Conservation (phyloP, 345 rosid genomes). For the Salix brachista region DNA sequence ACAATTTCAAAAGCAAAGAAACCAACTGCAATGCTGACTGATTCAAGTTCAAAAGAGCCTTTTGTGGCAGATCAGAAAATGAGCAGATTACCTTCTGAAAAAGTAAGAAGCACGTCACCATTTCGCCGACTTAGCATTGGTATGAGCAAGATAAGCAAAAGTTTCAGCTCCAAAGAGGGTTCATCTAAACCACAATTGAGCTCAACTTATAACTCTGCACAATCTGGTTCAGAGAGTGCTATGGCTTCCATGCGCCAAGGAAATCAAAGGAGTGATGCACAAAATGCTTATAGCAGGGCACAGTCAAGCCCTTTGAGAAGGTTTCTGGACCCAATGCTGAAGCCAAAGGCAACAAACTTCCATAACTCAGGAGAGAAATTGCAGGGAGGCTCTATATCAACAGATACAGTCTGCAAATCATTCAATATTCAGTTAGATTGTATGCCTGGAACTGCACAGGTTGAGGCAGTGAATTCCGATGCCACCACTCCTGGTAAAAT, state of each 20-base stretch:
- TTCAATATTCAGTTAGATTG: not conserved
- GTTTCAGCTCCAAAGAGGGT: conserved; percentile 42
- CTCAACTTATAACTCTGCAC: conserved; percentile 33
- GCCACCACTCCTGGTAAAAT: conserved; percentile 29
- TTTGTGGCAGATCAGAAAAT: conserved; percentile 29
- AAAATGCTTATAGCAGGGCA: conserved; percentile 42
- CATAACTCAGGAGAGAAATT: conserved; percentile 40
- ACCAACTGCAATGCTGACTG: conserved; percentile 3
- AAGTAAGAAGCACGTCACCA: conserved; percentile 67
- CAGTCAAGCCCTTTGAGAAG: conserved; percentile 84
- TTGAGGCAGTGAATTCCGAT: conserved; percentile 41
- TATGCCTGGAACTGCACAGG: conserved; percentile 16
- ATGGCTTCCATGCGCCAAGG: conserved; percentile 37
- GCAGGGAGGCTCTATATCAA: conserved; percentile 29
- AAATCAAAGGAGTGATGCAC: conserved; percentile 23
- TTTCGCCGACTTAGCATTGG: conserved; percentile 61
- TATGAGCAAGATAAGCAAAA: conserved; percentile 52
- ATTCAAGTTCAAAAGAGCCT: conserved; percentile 13
- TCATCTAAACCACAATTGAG: conserved; percentile 27
- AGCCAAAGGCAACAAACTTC: conserved; percentile 45
- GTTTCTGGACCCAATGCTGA: conserved; percentile 69
- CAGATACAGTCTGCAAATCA: conserved; percentile 28
- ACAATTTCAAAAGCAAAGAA: conserved; percentile 30
- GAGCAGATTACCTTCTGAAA: conserved; percentile 42
- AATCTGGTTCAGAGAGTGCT: conserved; percentile 34